Conservation (phyloP, 768 basidiomycete species). For the Mycena chlorophos region DNA sequence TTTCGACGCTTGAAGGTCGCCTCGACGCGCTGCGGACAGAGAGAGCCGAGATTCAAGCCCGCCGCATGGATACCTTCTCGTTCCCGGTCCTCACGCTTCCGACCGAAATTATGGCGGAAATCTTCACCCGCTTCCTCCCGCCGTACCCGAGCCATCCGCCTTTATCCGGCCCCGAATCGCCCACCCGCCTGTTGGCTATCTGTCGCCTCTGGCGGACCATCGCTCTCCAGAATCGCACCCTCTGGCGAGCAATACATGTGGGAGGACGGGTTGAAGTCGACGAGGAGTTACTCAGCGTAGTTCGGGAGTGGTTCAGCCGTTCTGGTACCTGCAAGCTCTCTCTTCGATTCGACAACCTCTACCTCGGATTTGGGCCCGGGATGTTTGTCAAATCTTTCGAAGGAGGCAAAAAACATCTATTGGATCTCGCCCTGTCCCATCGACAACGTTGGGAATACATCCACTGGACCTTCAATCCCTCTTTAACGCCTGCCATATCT, state of each 20-base stretch:
- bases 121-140: background rate
- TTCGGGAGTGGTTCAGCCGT: background rate
- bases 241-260: background rate
- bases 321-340: background rate
- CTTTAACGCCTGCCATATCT: background rate
- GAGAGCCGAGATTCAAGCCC: too few species aligned
- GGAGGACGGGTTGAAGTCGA: background rate
- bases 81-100: background rate
- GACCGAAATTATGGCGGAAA: background rate
- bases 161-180: background rate
- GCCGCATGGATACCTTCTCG: too few species aligned
- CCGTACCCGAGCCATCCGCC: background rate
- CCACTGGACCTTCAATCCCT: background rate
- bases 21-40: too few species aligned
- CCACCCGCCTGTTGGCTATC: background rate
- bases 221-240: background rate
- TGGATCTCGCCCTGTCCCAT: background rate
- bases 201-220: slow-evolving; percentile 1
- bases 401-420: background rate
- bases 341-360: background rate
- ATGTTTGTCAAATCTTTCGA: too few species aligned
- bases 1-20: too few species aligned
- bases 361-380: background rate
- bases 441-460: background rate
- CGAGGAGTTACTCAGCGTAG: background rate